Evolutionary conservation across 2,329 filamentous ascomycete genomes (phyloP).

Genomic region (Torrubiella hemipterigena): DNA sequence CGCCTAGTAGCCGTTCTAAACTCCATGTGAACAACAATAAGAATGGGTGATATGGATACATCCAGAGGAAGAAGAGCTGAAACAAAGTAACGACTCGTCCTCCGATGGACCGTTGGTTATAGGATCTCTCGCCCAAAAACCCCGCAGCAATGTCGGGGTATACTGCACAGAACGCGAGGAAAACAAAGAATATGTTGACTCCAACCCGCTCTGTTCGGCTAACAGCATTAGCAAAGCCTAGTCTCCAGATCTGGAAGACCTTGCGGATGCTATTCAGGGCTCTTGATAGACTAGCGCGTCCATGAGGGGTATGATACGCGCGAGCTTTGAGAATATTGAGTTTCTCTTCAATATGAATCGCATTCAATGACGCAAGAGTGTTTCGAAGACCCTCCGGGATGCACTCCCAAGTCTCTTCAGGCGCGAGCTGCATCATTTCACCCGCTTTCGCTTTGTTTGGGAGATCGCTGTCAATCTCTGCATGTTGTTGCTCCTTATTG

Average conservation of each 20-base stretch:
- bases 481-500: background rate
- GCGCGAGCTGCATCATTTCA: no score
- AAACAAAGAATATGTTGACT: slow-evolving; percentile 10
- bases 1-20: slow-evolving; percentile 10
- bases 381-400: slow-evolving; percentile 3
- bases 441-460: no score
- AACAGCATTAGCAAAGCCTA: slow-evolving; percentile 8
- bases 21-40: slow-evolving; percentile 12
- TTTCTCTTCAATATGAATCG: slow-evolving; percentile 7
- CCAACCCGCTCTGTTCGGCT: slow-evolving; percentile 6
- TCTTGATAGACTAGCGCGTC: slow-evolving; percentile 5
- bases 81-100: slow-evolving; percentile 9
- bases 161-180: slow-evolving; percentile 9
- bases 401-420: slow-evolving; percentile 9
- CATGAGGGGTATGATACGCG: slow-evolving; percentile 7
- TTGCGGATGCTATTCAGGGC: slow-evolving; percentile 6
- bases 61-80: slow-evolving; percentile 10
- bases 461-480: slow-evolving; percentile 2
- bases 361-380: slow-evolving; percentile 8
- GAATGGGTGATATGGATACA: slow-evolving; percentile 8
- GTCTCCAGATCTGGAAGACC: slow-evolving; percentile 9
- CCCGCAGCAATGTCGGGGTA: slow-evolving; percentile 11
- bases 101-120: slow-evolving; percentile 11
- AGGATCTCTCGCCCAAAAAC: slow-evolving; percentile 10
- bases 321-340: slow-evolving; percentile 4